Base-by-base conservation (phyloP, 1,139 yeast genomes). In the Groenewaldozyma auringiensis region DNA sequence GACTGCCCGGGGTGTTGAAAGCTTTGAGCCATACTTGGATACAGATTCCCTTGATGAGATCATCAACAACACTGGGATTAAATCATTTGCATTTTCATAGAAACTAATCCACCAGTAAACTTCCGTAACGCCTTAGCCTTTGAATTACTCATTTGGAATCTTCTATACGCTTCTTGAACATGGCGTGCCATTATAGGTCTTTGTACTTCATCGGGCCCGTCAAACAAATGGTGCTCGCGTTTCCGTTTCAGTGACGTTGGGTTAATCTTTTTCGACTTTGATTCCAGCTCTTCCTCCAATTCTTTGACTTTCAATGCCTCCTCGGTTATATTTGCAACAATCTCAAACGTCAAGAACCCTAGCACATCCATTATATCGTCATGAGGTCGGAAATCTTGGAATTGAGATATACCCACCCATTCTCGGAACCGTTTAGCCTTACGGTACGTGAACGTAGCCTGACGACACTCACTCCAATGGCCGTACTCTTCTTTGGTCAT, bases 391-490 rank as follows among this genome's bases (percentile, higher is more conserved):
- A 94, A 79, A 53, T 94, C 98, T 17, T 95, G 83, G 41, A 94
- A 67, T 47, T 80, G 83, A 0, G 87, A 68, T 43, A 92, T 78
- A 17, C 94, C 95, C 4, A 95, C 94, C 98, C 98, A 92, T 61
- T 92, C 99, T 59, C 94, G 76, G 61, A 92, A 92, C 59, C 96
- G 71, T 62, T 89, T 87, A 16, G 85, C 86, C 63, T 94, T 92
- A 57, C 97, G 74, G 59, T 88, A 92, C 0, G 98, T 94, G 62
- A 92, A 94, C 47, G 94, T 82, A 1, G 98, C 98, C 63, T 92
- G 98, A 53, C 99, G 78, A 67, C 98, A 92, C 62, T 92, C 99
- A 13, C 95, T 84, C 96, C 97, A 92, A 63, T 94, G 98, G 16
- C 89, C 98, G 58, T 92, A 92, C 62, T 92, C 98, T 59, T 92